phyloP scores from a whole-genome alignment of 2,329 filamentous ascomycete species.

The Colletotrichum camelliae region DNA sequence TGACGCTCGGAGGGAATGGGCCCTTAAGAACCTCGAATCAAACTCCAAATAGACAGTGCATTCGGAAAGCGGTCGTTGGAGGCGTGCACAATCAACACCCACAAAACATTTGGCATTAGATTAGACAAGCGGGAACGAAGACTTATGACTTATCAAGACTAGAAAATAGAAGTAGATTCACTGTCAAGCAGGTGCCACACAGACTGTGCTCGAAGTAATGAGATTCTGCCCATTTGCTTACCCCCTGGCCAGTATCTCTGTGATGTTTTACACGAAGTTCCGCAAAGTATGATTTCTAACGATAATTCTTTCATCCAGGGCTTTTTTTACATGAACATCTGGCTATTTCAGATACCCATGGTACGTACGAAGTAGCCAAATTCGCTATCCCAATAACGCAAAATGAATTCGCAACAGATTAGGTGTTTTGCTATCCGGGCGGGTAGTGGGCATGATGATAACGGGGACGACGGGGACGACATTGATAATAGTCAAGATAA shows the following conservation, averaged over 20 bases:
- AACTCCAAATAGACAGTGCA: not conserved
- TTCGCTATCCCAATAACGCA: no score
- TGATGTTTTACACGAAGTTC: no score
- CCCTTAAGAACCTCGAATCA: not conserved
- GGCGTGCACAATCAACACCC: not conserved
- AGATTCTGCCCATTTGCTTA: rapidly evolving
- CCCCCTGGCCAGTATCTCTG: not conserved
- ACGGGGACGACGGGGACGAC: no score
- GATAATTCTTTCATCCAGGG: no score
- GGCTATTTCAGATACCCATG: no score
- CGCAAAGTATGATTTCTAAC: no score
- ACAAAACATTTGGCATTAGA: not conserved
- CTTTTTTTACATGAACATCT: no score
- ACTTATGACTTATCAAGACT: not conserved
- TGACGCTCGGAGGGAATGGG: not conserved
- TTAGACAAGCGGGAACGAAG: not conserved
- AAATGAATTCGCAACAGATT: no score
- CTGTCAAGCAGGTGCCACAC: not conserved
- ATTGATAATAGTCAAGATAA: no score
- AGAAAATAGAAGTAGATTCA: not conserved
- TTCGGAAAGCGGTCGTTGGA: not conserved
- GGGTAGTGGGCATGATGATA: no score
- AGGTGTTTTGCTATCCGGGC: no score
- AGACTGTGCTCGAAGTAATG: not conserved
- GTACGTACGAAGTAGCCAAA: no score